Evolutionary conservation across 116 monocot genomes (phyloP), one percentile per base, ranked within the genome.

Genomic region (Dioscorea cayenensis): DNA sequence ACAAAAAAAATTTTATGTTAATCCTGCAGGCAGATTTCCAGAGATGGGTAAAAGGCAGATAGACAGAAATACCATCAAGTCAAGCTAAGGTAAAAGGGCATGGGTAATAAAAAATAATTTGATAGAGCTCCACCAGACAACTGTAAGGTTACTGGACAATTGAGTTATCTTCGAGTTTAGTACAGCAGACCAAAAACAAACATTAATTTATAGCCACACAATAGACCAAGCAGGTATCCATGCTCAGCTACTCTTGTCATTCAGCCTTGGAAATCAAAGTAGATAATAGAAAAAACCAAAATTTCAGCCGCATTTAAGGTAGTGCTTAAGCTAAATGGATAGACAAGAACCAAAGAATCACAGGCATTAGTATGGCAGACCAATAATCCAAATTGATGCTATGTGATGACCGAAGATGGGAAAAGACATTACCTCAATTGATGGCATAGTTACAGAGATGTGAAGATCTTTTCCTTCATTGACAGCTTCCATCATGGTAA

Each of bases 381-480:
- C 18, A 21, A 22, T 20, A 62, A 20, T 11, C 11, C 25, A 62
- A 62, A 21, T 5, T 21, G 23, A 62, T 23, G 62, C 6, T 0
- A 12, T 62, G 23, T 22, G 5, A 58, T 32, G 32, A 3, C 32
- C 3, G 32, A 32, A 32, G 32, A 32, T 25, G 6, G 51, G 17
- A 27, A 68, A 18, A 35, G 36, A 6, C 63, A 66, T 77, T 83
- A 96, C 97, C 93, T 97, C 93, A 80, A 90, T 90, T 67, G 86
- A 97, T 55, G 97, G 97, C 97, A 93, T 97, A 29, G 93, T 93
- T 1, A 97, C 89, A 73, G 93, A 97, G 65, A 97, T 49, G 50
- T 97, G 90, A 38, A 97, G 90, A 79, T 97, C 97, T 70, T 77
- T 83, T 11, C 93, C 97, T 73, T 77, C 93, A 80, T 97, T 97